Evolutionary conservation across 2,329 filamentous ascomycete species (phyloP).

Genomic region (Xylariaceae sp.): DNA sequence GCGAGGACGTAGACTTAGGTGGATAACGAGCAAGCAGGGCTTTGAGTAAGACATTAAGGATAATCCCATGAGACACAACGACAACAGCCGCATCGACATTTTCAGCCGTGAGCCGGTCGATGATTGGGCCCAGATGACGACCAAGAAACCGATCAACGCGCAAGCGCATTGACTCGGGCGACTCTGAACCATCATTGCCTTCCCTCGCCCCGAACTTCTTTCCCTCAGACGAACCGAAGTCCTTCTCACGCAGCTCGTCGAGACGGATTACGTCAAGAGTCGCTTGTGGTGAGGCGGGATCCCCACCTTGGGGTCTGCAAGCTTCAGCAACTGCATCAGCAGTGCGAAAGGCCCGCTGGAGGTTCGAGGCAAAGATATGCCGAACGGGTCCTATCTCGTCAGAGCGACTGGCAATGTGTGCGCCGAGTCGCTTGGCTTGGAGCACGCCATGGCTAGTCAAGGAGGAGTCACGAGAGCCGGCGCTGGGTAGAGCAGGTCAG

Average conservation of each 20-base stretch:
- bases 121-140: conserved; percentile 53
- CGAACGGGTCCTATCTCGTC: conserved; percentile 38
- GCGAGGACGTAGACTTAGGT: neutral
- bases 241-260: conserved; percentile 60
- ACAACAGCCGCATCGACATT: conserved; percentile 58
- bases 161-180: conserved; percentile 57
- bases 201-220: conserved; percentile 44
- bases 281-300: neutral
- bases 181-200: conserved; percentile 55
- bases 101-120: conserved; percentile 33
- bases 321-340: conserved; percentile 60
- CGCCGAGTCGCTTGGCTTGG: conserved; percentile 67
- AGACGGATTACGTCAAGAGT: conserved; percentile 37
- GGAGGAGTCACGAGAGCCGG: conserved; percentile 72
- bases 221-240: conserved; percentile 69
- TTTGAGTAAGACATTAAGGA: conserved; percentile 65
- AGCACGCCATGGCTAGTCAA: conserved; percentile 77
- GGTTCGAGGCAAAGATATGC: conserved; percentile 72
- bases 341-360: conserved; percentile 68
- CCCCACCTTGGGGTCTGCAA: conserved; percentile 33
- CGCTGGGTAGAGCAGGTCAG: conserved; percentile 42
- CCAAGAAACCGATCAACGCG: conserved; percentile 64
- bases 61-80: conserved; percentile 77
- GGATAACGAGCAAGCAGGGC: conserved; percentile 54
- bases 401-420: conserved; percentile 46